A percentile compares a stretch with the other conserved stretches of the same genome.
Evolutionary conservation across 2,329 filamentous ascomycete genomes (phyloP).

Genomic region (Curvularia lunata): DNA sequence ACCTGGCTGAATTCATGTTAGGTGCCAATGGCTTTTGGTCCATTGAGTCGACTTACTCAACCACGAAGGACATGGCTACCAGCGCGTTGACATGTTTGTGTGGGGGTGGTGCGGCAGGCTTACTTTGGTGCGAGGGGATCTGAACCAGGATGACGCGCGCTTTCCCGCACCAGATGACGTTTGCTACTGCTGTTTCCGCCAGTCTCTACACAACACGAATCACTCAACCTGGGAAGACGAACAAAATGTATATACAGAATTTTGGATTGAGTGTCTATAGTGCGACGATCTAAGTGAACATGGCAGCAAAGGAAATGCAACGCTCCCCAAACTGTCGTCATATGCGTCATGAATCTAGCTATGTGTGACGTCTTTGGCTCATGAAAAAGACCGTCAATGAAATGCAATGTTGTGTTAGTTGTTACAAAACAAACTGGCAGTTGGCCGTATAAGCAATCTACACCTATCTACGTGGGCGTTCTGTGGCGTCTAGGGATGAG

Average conservation of each 20-base stretch:
- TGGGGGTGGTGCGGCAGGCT: slow-evolving; percentile 3
- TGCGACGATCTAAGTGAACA: neutral
- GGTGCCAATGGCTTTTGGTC: neutral
- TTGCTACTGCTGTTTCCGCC: slow-evolving; percentile 2
- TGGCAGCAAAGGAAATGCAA: neutral
- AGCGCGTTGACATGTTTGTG: slow-evolving; percentile 26
- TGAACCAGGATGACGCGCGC: slow-evolving; percentile 16
- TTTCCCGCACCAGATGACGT: slow-evolving; percentile 10
- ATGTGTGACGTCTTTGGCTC: neutral
- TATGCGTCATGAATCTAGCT: neutral
- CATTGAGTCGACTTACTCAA: slow-evolving; percentile 43
- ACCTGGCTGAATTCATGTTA: slow-evolving; percentile 56
- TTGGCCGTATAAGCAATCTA: neutral
- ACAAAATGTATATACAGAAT: neutral
- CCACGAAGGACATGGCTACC: slow-evolving; percentile 51
- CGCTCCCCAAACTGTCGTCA: neutral
- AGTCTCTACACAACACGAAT: neutral
- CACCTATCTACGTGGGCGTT: neutral
- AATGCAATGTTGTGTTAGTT: neutral
- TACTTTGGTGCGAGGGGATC: slow-evolving; percentile 12
- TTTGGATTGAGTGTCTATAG: neutral
- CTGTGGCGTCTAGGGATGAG: neutral
- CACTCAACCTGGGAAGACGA: neutral
- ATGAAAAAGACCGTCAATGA: neutral
- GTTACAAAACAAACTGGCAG: neutral